Conservation (phyloP, 2,329 filamentous ascomycete genomes). For the Neonectria faginata region DNA sequence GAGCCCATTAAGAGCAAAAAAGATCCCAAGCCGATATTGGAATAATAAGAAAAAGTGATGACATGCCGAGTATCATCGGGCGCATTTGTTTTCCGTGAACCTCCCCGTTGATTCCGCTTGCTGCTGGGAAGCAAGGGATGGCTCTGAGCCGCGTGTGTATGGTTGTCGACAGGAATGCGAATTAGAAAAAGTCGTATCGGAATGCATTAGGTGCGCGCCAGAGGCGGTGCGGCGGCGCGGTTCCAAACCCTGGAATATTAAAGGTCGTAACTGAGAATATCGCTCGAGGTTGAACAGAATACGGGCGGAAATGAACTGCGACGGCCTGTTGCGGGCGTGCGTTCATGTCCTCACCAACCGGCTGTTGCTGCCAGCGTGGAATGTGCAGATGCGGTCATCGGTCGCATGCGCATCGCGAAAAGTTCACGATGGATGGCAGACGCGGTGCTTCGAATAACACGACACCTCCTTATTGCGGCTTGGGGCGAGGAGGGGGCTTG, state of each 20-base stretch:
- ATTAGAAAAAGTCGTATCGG: conserved; percentile 51
- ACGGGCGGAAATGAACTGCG: conserved; percentile 30
- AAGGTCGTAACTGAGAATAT: conserved; percentile 39
- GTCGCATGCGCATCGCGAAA: conserved; percentile 31
- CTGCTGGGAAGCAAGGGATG: conserved; percentile 55
- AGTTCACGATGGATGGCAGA: conserved; percentile 30
- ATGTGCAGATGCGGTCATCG: conserved; percentile 35
- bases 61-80: conserved; percentile 28
- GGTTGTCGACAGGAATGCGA: conserved; percentile 49
- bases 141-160: conserved; percentile 54
- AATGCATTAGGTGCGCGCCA: conserved; percentile 46
- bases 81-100: conserved; percentile 36
- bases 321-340: conserved; percentile 18
- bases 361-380: conserved; percentile 37
- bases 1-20: conserved; percentile 32
- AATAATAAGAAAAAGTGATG: conserved; percentile 28
- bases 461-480: conserved; percentile 52
- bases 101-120: conserved; percentile 45
- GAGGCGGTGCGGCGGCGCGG: conserved; percentile 32
- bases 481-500: conserved; percentile 59
- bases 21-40: conserved; percentile 26
- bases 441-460: conserved; percentile 36
- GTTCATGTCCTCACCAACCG: conserved; percentile 34
- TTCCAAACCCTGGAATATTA: conserved; percentile 39
- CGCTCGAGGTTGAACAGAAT: conserved; percentile 39